phyloP scores from a whole-genome alignment of 2,329 filamentous ascomycete species.

The Ophiostoma sp. region DNA sequence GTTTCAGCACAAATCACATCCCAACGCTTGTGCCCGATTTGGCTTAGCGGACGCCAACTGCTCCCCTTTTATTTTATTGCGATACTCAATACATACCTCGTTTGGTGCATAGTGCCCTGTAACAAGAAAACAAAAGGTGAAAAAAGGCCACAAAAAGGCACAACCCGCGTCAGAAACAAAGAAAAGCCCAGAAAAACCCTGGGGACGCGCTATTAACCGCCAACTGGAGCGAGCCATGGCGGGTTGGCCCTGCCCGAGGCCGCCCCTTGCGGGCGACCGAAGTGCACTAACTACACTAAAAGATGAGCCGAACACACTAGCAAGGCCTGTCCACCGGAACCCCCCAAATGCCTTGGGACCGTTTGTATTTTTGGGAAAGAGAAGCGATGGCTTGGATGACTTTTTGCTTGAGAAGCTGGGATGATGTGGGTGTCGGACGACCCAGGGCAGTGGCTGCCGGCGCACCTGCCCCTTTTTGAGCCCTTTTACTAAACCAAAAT shows the following conservation, averaged over 20 bases:
- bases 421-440: not conserved
- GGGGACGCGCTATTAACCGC: constrained; percentile 17
- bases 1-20: constrained; percentile 29
- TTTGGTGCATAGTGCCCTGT: constrained; percentile 7
- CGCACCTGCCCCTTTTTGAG: not conserved
- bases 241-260: constrained; percentile 25
- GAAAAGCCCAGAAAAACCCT: not conserved
- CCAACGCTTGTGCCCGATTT: constrained; percentile 18
- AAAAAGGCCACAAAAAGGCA: not conserved
- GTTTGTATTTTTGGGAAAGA: not conserved
- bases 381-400: not conserved
- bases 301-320: not conserved
- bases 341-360: not conserved
- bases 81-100: not conserved
- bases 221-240: not conserved
- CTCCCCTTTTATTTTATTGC: constrained; percentile 28
- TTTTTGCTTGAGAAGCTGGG: not conserved
- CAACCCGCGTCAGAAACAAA: not conserved
- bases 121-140: not conserved
- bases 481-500: not conserved
- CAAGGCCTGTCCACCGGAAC: not conserved
- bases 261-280: constrained; percentile 13
- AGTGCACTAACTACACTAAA: constrained; percentile 12
- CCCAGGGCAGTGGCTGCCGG: constrained; percentile 14
- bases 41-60: constrained; percentile 13